phyloP scores from a whole-genome alignment of 2,329 filamentous ascomycete genomes.

The Moelleriella libera region DNA sequence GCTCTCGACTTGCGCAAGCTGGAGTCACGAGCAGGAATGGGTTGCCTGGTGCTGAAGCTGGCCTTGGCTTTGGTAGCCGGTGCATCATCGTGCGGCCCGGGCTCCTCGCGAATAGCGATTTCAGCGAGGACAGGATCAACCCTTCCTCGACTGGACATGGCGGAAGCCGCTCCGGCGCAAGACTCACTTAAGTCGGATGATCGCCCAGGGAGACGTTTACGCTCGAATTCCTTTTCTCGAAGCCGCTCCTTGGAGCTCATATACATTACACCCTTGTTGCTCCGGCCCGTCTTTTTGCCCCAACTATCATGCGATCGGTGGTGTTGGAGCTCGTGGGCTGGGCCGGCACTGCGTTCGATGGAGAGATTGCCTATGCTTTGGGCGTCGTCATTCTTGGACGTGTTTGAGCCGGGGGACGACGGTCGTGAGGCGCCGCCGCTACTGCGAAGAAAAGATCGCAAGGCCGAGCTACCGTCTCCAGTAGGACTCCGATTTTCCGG shows the following conservation, averaged over 20 bases:
- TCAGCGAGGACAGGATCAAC: constrained; percentile 37
- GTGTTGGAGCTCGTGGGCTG: constrained; percentile 33
- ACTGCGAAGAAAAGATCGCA: constrained; percentile 46
- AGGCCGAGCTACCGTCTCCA: constrained; percentile 34
- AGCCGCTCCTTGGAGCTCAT: constrained; percentile 60
- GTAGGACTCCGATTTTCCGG: constrained; percentile 31
- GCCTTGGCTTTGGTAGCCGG: constrained; percentile 7
- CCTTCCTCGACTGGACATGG: constrained; percentile 13
- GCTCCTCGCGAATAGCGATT: constrained; percentile 42
- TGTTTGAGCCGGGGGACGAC: constrained; percentile 42
- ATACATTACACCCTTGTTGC: constrained; percentile 50
- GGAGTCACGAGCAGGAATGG: constrained; percentile 54
- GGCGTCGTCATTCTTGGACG: constrained; percentile 41
- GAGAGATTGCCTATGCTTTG: constrained; percentile 52
- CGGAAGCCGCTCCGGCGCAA: constrained; percentile 2
- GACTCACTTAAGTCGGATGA: constrained; percentile 14
- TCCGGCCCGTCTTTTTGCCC: constrained; percentile 40
- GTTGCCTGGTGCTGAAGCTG: constrained; percentile 23
- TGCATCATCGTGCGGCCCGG: constrained; percentile 12
- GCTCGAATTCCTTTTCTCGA: constrained; percentile 46
- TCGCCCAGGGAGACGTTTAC: constrained; percentile 31
- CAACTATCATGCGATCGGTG: constrained; percentile 47
- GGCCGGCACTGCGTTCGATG: constrained; percentile 40
- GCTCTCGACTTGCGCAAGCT: constrained; percentile 42
- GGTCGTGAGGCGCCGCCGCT: constrained; percentile 33